Conservation (phyloP, 2,329 filamentous ascomycete genomes). For the Cladosporium sp. region DNA sequence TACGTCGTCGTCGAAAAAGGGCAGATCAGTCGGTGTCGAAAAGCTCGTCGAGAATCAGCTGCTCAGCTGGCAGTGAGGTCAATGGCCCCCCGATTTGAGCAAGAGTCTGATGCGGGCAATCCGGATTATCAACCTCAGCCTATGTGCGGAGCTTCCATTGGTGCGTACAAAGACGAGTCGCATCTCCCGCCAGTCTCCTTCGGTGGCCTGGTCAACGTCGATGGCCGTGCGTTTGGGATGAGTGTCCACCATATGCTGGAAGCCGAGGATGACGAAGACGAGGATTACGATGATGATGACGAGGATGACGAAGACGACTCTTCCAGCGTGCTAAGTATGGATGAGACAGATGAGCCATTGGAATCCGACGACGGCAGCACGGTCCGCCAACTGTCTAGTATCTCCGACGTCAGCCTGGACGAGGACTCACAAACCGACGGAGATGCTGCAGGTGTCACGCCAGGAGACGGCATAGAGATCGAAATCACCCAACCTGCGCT, state of each 20-base stretch:
- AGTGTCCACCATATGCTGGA: constrained; percentile 97
- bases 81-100: constrained; percentile 19
- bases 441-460: constrained; percentile 76
- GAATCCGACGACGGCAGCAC: constrained; percentile 57
- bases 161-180: constrained; percentile 80
- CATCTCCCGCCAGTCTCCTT: constrained; percentile 90
- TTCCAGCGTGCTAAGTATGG: constrained; percentile 43
- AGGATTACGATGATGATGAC: constrained; percentile 46
- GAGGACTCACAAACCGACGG: constrained; percentile 51
- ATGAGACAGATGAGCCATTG: constrained; percentile 54
- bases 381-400: constrained; percentile 25
- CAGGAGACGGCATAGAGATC: constrained; percentile 73
- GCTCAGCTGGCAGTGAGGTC: constrained; percentile 11
- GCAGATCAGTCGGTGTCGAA: constrained; percentile 27
- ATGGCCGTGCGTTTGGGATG: constrained; percentile 86
- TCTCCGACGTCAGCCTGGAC: constrained; percentile 43
- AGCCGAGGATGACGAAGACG: constrained; percentile 55
- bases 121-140: constrained; percentile 77
- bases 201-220: constrained; percentile 81
- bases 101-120: constrained; percentile 55
- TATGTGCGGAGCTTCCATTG: constrained; percentile 85
- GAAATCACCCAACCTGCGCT: constrained; percentile 88
- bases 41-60: constrained; percentile 20
- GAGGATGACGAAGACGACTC: constrained; percentile 32
- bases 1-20: constrained; percentile 72